A percentile compares a stretch with the other conserved stretches of the same genome.
Conservation (phyloP, 768 basidiomycete genomes). For the Cystobasidium ongulense region DNA sequence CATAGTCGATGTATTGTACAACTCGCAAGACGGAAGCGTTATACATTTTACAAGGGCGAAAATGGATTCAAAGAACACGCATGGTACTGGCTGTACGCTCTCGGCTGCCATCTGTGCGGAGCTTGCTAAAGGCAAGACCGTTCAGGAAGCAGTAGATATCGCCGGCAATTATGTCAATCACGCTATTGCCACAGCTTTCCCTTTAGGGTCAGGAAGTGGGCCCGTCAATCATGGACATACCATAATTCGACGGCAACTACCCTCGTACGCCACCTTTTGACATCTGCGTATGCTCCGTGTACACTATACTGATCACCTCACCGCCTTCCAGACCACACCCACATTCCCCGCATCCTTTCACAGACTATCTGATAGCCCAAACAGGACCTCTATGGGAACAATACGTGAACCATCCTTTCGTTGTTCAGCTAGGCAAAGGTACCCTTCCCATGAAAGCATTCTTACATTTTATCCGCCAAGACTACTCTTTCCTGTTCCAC, state of each 20-base stretch:
- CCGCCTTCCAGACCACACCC: slow-evolving; percentile 58
- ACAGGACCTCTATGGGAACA: slow-evolving; percentile 57
- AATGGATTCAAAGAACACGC: slow-evolving; percentile 61
- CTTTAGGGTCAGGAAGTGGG: slow-evolving; percentile 67
- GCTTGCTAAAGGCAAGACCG: slow-evolving; percentile 55
- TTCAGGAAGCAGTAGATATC: slow-evolving; percentile 54
- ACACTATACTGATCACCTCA: slow-evolving; percentile 42
- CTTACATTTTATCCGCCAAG: slow-evolving; percentile 76
- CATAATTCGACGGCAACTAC: slow-evolving; percentile 51
- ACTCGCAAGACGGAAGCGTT: slow-evolving; percentile 32
- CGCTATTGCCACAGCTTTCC: slow-evolving; percentile 61
- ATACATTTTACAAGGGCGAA: neutral
- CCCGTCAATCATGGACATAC: slow-evolving; percentile 80
- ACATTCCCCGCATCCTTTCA: slow-evolving; percentile 54
- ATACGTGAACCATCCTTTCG: slow-evolving; percentile 79
- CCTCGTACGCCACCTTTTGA: slow-evolving; percentile 50
- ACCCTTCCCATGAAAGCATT: slow-evolving; percentile 61
- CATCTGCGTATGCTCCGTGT: no score
- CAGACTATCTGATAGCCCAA: slow-evolving; percentile 40
- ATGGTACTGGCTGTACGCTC: slow-evolving; percentile 90
- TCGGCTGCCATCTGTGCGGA: slow-evolving; percentile 67
- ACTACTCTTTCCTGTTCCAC: slow-evolving; percentile 58
- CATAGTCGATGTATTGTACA: slow-evolving; percentile 61
- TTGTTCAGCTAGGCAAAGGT: slow-evolving; percentile 64
- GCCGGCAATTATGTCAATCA: slow-evolving; percentile 65